Conservation (phyloP, 495 filamentous ascomycete species). For the Podospora australis region DNA sequence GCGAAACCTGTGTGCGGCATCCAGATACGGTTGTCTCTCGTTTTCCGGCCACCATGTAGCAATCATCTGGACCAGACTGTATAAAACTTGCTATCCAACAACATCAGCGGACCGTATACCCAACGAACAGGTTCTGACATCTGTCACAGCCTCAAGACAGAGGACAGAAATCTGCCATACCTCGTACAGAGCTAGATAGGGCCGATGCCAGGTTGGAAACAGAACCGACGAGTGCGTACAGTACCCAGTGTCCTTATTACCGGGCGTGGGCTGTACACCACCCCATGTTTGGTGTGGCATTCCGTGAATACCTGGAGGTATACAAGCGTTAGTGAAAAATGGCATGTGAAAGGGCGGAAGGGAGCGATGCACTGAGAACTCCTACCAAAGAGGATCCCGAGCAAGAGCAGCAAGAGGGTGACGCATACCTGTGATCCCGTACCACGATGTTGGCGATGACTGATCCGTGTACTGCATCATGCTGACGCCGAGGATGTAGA, state of each 20-base stretch:
- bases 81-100: constrained; percentile 49
- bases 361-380: no score
- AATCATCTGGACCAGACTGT: constrained; percentile 43
- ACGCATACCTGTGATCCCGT: constrained; percentile 44
- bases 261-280: constrained; percentile 42
- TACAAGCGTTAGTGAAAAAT: constrained; percentile 3
- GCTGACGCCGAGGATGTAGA: constrained; percentile 51
- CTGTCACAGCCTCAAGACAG: neutral
- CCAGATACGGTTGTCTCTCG: constrained; percentile 37
- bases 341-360: neutral
- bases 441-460: constrained; percentile 49
- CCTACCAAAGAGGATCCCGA: neutral
- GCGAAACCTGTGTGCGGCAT: constrained; percentile 50
- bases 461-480: constrained; percentile 50
- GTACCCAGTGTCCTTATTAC: constrained; percentile 49
- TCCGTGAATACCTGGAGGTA: constrained; percentile 54
- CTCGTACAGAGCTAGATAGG: constrained; percentile 63
- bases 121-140: neutral
- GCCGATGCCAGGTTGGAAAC: constrained; percentile 66
- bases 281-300: constrained; percentile 53
- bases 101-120: constrained; percentile 9
- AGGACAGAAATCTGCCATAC: constrained; percentile 29
- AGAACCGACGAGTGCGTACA: constrained; percentile 60
- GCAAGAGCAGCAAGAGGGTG: neutral
- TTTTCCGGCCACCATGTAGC: constrained; percentile 46